These are phyloP conservation scores for Auricularia cornea DNA, from an alignment of 768 basidiomycete genomes.

Conservation along the genomic window DNA sequence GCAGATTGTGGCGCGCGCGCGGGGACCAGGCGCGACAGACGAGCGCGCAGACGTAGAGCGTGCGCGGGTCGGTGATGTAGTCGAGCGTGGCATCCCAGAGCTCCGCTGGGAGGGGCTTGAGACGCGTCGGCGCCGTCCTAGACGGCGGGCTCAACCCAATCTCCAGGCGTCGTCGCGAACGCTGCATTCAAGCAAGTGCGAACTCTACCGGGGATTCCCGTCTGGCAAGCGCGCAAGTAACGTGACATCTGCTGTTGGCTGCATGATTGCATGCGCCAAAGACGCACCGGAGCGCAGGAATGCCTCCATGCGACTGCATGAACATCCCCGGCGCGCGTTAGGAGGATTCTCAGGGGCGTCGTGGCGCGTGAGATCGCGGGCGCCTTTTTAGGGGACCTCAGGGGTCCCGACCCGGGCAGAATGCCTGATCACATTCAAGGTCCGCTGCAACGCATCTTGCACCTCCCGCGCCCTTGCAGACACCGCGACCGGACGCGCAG, in stretches of 20 bases:
- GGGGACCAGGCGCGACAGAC: background rate
- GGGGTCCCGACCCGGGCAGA: too few species aligned
- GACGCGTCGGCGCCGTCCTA: too few species aligned
- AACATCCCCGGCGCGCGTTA: too few species aligned
- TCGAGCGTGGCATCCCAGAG: background rate
- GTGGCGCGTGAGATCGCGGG: too few species aligned
- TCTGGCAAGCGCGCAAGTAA: background rate
- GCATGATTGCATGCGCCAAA: background rate
- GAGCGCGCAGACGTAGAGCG: background rate
- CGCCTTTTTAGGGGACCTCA: too few species aligned
- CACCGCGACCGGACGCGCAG: background rate
- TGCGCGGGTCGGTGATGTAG: background rate
- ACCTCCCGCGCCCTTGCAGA: background rate
- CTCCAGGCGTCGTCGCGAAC: too few species aligned
- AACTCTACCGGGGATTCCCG: too few species aligned
- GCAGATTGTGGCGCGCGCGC: background rate
- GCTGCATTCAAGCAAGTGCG: too few species aligned
- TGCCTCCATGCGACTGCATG: too few species aligned
- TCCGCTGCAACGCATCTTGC: background rate
- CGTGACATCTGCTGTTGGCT: background rate
- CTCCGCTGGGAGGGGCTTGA: background rate
- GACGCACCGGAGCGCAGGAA: background rate
- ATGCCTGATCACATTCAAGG: background rate
- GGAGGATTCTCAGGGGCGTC: background rate
- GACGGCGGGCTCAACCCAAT: too few species aligned